phyloP scores from a whole-genome alignment of 2,329 filamentous ascomycete species.

The Alternaria triticimaculans region DNA sequence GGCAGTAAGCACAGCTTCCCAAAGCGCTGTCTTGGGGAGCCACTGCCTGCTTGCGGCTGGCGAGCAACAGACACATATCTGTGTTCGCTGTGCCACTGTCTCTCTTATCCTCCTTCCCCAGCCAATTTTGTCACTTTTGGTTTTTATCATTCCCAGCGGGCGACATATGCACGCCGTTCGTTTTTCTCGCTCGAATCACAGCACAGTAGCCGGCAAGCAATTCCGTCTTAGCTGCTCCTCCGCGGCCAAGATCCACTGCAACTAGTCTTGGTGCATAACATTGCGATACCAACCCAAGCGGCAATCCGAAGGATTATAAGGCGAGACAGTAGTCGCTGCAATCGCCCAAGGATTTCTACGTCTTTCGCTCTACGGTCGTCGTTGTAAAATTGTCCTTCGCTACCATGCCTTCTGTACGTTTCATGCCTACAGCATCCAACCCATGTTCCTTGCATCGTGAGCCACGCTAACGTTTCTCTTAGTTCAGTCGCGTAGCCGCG shows the following conservation, averaged over 20 bases:
- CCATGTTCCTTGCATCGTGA: constrained; percentile 5
- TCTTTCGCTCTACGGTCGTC: constrained; percentile 6
- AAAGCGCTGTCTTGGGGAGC: not conserved
- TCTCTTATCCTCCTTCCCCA: not conserved
- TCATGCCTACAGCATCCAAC: not conserved
- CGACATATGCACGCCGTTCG: constrained; percentile 3
- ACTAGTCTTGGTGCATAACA: constrained; percentile 16
- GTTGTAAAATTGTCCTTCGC: constrained; percentile 10
- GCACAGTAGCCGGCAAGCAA: constrained; percentile 9
- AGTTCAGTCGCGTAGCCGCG: constrained; percentile 38
- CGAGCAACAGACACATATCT: not conserved
- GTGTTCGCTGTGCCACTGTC: not conserved
- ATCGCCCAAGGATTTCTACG: not conserved
- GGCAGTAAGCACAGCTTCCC: constrained; percentile 1
- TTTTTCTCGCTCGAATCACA: constrained; percentile 12
- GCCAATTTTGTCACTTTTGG: not conserved
- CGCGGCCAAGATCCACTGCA: constrained; percentile 12
- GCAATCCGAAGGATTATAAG: constrained; percentile 5
- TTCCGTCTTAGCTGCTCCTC: constrained; percentile 17
- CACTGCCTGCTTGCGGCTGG: not conserved
- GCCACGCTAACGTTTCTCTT: constrained; percentile 16
- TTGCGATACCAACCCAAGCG: constrained; percentile 7
- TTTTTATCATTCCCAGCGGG: not conserved
- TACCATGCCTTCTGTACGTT: constrained; percentile 14
- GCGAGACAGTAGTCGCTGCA: not conserved